Evolutionary conservation across 2,329 filamentous ascomycete species (phyloP).

Genomic region (Cercospora zeina): DNA sequence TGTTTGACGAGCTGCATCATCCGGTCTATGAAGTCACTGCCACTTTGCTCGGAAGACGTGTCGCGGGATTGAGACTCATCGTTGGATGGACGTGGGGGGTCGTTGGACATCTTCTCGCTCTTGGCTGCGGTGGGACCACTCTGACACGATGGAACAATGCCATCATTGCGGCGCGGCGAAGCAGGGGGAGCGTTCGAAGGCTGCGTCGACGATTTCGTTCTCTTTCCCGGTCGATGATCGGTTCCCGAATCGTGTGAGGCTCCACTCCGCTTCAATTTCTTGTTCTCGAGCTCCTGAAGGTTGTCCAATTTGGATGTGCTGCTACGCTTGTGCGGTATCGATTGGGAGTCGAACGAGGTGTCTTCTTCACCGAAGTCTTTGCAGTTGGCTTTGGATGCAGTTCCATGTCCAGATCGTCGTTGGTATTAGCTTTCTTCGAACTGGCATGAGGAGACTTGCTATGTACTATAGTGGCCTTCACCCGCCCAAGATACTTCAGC

Average conservation of each 20-base stretch:
- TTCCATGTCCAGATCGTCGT: too few relatives aligned
- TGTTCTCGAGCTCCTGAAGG: background rate
- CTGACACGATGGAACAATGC: too few relatives aligned
- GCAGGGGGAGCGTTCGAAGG: background rate
- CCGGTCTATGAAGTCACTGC: background rate
- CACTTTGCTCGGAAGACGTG: background rate
- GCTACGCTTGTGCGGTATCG: background rate
- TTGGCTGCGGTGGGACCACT: background rate
- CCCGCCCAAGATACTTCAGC: background rate
- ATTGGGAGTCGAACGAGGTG: background rate
- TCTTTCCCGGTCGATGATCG: background rate
- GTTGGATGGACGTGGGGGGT: background rate
- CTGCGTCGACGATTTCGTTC: background rate
- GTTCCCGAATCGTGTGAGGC: background rate
- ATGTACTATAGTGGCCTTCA: background rate
- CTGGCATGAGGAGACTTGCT: too few relatives aligned
- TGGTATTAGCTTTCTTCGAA: too few relatives aligned
- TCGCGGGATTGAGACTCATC: background rate
- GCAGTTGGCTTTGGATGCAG: too few relatives aligned
- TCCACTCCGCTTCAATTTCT: background rate
- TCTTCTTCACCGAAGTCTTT: background rate
- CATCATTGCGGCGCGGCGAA: too few relatives aligned
- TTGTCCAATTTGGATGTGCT: background rate
- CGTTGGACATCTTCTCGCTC: background rate
- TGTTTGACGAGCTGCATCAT: background rate